Conservation (phyloP, 2,329 filamentous ascomycete species). For the Fusarium secorum region DNA sequence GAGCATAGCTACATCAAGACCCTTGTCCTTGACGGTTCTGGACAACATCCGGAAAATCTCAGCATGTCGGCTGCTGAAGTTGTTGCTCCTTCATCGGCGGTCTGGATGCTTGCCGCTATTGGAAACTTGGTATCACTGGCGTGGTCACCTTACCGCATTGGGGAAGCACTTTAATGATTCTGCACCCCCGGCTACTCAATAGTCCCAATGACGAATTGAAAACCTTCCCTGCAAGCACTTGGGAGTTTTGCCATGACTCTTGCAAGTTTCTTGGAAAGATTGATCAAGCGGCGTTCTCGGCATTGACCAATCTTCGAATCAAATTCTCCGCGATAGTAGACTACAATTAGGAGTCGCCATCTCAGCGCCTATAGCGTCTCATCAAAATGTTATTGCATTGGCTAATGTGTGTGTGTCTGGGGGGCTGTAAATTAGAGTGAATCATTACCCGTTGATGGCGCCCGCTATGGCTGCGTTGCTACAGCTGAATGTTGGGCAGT, state of each 20-base stretch:
- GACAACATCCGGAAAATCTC: conserved; percentile 18
- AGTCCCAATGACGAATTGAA: conserved; percentile 26
- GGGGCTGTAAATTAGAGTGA: conserved; percentile 18
- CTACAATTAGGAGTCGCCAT: background rate
- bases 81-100: conserved; percentile 19
- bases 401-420: background rate
- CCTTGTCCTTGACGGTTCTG: conserved; percentile 17
- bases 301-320: conserved; percentile 4
- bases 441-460: conserved; percentile 26
- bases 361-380: conserved; percentile 14
- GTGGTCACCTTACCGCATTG: conserved; percentile 21
- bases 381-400: background rate
- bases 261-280: conserved; percentile 15
- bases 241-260: conserved; percentile 20
- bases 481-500: conserved; percentile 11
- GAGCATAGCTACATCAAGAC: background rate
- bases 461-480: conserved; percentile 23
- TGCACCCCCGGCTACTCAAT: conserved; percentile 22
- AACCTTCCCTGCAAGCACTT: conserved; percentile 21
- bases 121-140: conserved; percentile 15
- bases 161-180: conserved; percentile 30
- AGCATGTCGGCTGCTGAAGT: conserved; percentile 20
- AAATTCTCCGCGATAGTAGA: background rate
- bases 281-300: conserved; percentile 13
- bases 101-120: conserved; percentile 35